A percentile compares a stretch with the other conserved stretches of the same genome.
Conservation (phyloP, 169 alveolate species). For the Plasmodium malariae region DNA sequence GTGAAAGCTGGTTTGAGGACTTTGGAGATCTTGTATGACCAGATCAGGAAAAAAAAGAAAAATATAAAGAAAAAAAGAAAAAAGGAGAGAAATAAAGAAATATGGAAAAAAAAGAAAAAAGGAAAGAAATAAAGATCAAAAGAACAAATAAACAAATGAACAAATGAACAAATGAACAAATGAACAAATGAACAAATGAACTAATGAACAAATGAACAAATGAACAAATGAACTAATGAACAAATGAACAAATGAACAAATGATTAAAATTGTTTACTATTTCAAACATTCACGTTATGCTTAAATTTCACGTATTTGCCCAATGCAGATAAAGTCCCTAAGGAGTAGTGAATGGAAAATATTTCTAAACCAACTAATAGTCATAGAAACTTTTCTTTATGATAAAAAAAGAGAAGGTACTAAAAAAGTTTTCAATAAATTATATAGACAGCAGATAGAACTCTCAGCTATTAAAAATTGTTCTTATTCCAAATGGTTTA, state of each 20-base stretch:
- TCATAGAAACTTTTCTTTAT: conserved; percentile 58
- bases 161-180: too few species aligned
- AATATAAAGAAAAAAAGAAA: too few species aligned
- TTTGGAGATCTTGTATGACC: conserved; percentile 33
- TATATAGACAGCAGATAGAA: conserved; percentile 39
- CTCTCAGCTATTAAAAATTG: conserved; percentile 26
- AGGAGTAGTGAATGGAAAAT: conserved; percentile 61
- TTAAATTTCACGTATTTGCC: background rate
- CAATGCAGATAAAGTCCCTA: conserved; percentile 18
- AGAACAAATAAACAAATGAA: too few species aligned
- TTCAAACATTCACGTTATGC: background rate
- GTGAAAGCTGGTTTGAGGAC: conserved; percentile 46
- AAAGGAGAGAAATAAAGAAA: too few species aligned
- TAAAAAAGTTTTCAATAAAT: conserved; percentile 40
- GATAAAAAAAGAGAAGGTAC: conserved; percentile 47
- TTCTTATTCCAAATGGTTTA: conserved; percentile 71
- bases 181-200: too few species aligned
- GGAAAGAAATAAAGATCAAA: background rate
- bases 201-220: too few species aligned
- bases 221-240: too few species aligned
- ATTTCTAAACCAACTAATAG: conserved; percentile 53
- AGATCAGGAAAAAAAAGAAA: conserved; percentile 6
- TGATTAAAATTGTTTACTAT: conserved; percentile 1
- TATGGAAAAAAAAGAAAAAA: too few species aligned
- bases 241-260: background rate